phyloP scores from a whole-genome alignment of 257 asterid genomes.

The Nicotiana sylvestris region DNA sequence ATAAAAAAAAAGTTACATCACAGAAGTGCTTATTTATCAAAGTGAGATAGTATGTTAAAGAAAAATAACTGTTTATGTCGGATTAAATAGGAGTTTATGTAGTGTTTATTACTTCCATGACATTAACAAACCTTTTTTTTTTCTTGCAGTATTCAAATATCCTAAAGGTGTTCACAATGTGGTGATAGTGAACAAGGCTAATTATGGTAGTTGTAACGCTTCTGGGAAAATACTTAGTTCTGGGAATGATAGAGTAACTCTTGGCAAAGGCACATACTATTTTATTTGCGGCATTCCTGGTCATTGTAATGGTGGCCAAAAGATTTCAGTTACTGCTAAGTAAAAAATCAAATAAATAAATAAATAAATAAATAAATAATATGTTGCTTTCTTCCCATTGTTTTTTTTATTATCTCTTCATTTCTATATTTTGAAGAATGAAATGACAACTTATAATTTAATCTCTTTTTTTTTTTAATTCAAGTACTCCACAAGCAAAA shows the following conservation, averaged over 20 bases:
- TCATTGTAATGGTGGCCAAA: background rate
- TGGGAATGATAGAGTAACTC: slow-evolving; percentile 6
- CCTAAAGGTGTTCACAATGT: background rate
- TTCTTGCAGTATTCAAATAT: slow-evolving; percentile 7
- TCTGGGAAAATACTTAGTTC: background rate
- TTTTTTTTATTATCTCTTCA: no score
- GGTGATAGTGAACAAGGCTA: background rate
- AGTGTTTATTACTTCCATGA: background rate
- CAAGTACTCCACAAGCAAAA: background rate
- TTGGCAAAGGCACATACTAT: background rate
- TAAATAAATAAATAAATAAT: no score
- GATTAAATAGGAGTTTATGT: background rate
- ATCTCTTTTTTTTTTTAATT: background rate
- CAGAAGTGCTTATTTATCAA: no score
- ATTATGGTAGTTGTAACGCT: background rate
- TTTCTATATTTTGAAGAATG: no score
- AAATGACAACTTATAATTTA: no score
- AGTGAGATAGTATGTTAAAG: no score
- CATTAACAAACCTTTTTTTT: background rate
- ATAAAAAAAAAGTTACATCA: no score
- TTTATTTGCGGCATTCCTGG: slow-evolving; percentile 8
- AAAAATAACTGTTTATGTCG: no score
- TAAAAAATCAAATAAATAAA: background rate
- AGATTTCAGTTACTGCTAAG: background rate
- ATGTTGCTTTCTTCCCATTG: no score